Base-by-base conservation (phyloP, 2,329 filamentous ascomycete species). In the Epichloe festucae region DNA sequence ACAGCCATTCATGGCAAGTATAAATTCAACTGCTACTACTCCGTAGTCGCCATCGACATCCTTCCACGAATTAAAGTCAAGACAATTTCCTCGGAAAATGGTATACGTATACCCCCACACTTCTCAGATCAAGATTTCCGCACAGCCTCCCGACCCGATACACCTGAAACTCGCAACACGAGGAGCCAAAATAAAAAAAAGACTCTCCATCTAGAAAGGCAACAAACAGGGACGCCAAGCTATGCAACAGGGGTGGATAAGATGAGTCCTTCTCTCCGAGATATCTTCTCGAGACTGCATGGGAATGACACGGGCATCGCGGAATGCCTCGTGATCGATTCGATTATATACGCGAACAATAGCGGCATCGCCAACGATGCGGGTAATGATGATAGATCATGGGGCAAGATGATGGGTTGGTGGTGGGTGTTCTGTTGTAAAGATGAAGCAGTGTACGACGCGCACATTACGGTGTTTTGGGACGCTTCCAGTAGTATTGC, bases 401-500 rank as follows among this genome's bases (percentile, higher is more conserved):
- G 21, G 35, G 5, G 15, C 40, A 10, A 46, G 3, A 21, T n/a
- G 31, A 45, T 14, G 14, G 15, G 21, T 8, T 21, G 41, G 23
- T 21, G 41, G 23, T 15, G 12, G 4, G n/a, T 19, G 31, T 11
- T 11, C 31, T 31, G 3, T 31, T 31, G 8, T 31, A 4, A 4
- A 11, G 31, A 11, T 31, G 31, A 35, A 14, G 15, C 27, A 40
- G 34, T 15, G 17, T 49, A 19, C 6, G 10, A 34, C 27, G 40
- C 15, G 44, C 17, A 47, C 14, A 46, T 69, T 59, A 82, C 47
- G 79, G 79, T 14, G 78, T 83, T 58, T 72, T 72, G 12, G 80
- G 80, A 49, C 75, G 73, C 70, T 84, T 84, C 81, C 81, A 84
- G 65, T 81, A 84, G 61, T 84, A 84, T 81, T 84, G 81, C 80